Base-by-base conservation (phyloP, 2,329 filamentous ascomycete genomes). In the Trichoderma sp. region DNA sequence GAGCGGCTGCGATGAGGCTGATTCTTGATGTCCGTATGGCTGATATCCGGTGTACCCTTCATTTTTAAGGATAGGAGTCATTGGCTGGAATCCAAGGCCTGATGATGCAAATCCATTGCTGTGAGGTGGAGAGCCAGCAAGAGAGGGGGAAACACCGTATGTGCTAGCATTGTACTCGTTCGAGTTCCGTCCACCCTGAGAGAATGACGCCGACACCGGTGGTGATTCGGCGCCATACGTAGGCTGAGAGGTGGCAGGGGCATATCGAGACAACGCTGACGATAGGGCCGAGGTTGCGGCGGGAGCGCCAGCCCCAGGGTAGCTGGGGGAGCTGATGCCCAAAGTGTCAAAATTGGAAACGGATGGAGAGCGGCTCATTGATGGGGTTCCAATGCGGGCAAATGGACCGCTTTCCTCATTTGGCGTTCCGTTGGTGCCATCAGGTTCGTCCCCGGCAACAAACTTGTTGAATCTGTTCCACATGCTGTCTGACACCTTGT, bases 401-500 rank as follows among this genome's bases (percentile, higher is more conserved):
- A 99, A 98, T 1, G 94, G 94, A 0, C 94, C 93, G 67, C 87
- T 81, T 73, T 93, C 92, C 39, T 88, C 89, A 9, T 85, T 88
- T 69, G 86, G 86, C 0, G 88, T 89, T 11, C 85, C 85, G 39
- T 86, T 85, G 66, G 94, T 92, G 72, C 88, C 90, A 72, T 97
- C 94, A 67, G 89, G 89, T 70, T 98, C 95, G 73, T 98, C 95
- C 15, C 96, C 97, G 66, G 93, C 91, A 73, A 99, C 94, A 78
- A 99, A 99, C 78, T 94, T 98, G 82, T 95, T 98, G 83, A 99
- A 98, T 72, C 92, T 94, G 74, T 91, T 94, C 88, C 94, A 95
- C 79, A 98, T 90, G 39, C 92, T 94, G 73, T 92, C 94, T 2
- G 95, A 96, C 0, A 98, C 94, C 82, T 97, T 97, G 81, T 97